A percentile compares a stretch with the other conserved stretches of the same genome.
Evolutionary conservation across 2,329 filamentous ascomycete genomes (phyloP).

Genomic region (Penicillium thymicola): DNA sequence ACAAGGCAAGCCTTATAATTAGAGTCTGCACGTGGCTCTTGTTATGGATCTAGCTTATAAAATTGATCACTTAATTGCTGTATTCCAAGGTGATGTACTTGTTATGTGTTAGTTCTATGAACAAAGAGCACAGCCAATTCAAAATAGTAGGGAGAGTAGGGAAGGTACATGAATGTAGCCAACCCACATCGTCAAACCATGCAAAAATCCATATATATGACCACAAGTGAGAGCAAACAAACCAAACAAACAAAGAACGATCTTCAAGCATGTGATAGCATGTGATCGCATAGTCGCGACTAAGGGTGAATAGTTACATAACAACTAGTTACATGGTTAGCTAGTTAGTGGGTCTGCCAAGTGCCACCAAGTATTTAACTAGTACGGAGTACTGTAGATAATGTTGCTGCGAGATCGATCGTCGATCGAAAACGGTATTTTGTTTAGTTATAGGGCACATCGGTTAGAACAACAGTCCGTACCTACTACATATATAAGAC

Average conservation of each 20-base stretch:
- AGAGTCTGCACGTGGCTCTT: too few relatives aligned
- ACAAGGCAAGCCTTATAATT: too few relatives aligned
- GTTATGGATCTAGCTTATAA: too few relatives aligned
- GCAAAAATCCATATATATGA: neutral
- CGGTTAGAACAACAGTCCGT: too few relatives aligned
- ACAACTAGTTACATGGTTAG: too few relatives aligned
- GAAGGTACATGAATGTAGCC: too few relatives aligned
- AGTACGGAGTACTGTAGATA: neutral
- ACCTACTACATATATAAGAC: neutral
- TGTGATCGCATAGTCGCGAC: neutral
- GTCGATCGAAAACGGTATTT: neutral
- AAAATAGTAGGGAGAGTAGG: neutral
- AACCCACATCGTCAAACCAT: neutral
- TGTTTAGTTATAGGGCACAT: neutral
- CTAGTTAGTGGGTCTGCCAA: neutral
- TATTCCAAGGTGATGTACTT: too few relatives aligned
- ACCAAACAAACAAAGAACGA: neutral
- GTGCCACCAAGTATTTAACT: neutral
- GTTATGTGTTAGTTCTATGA: too few relatives aligned
- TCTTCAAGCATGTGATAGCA: neutral
- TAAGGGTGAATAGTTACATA: neutral
- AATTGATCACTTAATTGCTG: too few relatives aligned
- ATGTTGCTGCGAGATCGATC: neutral
- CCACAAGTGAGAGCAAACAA: neutral
- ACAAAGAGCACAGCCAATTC: too few relatives aligned